phyloP scores from a whole-genome alignment of 208 protist genomes.

The Acanthamoeba castellanii region DNA sequence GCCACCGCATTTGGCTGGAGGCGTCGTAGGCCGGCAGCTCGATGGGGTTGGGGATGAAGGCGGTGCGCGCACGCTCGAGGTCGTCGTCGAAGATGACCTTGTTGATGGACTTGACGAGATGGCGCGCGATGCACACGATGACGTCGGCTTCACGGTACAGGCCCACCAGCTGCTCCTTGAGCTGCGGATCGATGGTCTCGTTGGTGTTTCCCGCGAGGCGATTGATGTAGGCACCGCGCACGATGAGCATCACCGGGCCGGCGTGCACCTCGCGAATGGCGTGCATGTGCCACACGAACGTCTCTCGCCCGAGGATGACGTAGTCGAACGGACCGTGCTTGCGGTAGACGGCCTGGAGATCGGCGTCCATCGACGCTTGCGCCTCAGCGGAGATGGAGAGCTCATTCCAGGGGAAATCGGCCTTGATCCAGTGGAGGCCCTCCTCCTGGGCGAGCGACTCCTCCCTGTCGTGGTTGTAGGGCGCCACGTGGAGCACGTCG shows the following conservation, averaged over 20 bases:
- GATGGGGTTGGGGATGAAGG: slow-evolving; percentile 41
- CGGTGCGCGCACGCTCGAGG: neutral
- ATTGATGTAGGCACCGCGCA: slow-evolving; percentile 33
- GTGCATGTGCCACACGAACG: slow-evolving; percentile 36
- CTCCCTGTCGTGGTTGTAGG: slow-evolving; percentile 7
- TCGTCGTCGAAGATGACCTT: slow-evolving; percentile 34
- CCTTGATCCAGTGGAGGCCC: slow-evolving; percentile 40
- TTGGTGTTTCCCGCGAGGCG: neutral
- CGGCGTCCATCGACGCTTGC: slow-evolving; percentile 24
- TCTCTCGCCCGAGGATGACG: slow-evolving; percentile 36
- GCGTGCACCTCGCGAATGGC: slow-evolving; percentile 9
- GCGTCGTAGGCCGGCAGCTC: slow-evolving; percentile 2
- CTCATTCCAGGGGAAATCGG: slow-evolving; percentile 50
- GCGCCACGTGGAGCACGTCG: slow-evolving; percentile 31
- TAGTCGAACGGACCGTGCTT: neutral
- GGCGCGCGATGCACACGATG: slow-evolving; percentile 50
- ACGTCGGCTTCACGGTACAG: slow-evolving; percentile 30
- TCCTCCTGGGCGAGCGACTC: neutral
- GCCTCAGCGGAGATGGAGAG: slow-evolving; percentile 26
- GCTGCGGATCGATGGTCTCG: slow-evolving; percentile 8
- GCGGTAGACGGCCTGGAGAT: slow-evolving; percentile 2
- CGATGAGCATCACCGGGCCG: slow-evolving; percentile 36
- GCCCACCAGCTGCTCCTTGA: neutral
- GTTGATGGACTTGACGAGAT: slow-evolving; percentile 44
- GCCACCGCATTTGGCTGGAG: neutral